Base-by-base conservation (phyloP, 192 early-diverging fungal genomes). In the Gryganskiella cystojenkinii region DNA sequence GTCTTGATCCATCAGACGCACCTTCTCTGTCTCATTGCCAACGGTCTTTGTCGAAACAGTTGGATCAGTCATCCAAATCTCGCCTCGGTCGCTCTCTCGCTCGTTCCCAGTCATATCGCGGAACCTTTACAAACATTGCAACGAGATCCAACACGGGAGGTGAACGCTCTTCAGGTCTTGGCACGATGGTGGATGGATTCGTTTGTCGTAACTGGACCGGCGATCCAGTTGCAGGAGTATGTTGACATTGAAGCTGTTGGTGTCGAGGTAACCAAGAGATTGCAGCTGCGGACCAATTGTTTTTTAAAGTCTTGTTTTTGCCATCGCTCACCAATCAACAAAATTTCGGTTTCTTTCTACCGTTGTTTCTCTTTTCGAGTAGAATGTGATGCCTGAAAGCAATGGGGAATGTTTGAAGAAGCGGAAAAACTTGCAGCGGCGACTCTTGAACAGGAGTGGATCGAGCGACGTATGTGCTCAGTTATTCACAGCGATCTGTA, bases 1-100 rank as follows among this genome's bases (percentile, higher is more conserved):
- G 70, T 82, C 5, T 68, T 85, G 67, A 71, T 85, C 5, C 91
- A 92, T 57, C 87, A 90, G 56, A 81, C 80, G 9, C 90, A 93
- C 81, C 64, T 92, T 9, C 49, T 90, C 0, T 81, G 75, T 25
- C 70, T 93, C 15, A 61, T 91, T 7, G 79, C 74, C 14, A 85
- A 87, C 46, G 87, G 80, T 15, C 70, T 80, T 17, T 56, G 80
- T 42, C 82, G 91, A 8, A 93, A 93, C 61, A 30, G 60, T 30
- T 91, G 90, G 89, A 79, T 70, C 50, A 47, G 35, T 43, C 47
- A 43, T 34, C 45, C 59, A 51, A 64, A 79, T 25, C 64, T 61
- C 24, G n/a, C 37, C n/a, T 47, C 67, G 0, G 57, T 82, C 3
- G 75, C 67, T 28, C 66, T 80, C 27, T 83, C 75, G 9, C 55